phyloP scores from a whole-genome alignment of 2,329 filamentous ascomycete species.

The Arthrobotrys sphaeroides region DNA sequence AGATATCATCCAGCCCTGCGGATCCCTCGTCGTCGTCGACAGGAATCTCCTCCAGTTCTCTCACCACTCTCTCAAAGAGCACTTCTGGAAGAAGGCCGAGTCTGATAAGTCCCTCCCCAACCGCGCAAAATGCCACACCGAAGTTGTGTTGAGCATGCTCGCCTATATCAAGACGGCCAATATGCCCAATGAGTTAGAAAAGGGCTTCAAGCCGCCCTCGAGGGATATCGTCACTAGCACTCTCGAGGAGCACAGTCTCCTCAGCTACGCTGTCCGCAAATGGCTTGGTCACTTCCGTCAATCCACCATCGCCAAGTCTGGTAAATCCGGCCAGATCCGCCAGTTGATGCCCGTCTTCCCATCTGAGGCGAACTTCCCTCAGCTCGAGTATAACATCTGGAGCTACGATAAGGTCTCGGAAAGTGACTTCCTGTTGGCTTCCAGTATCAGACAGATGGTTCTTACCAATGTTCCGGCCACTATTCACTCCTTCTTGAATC shows the following conservation, averaged over 20 bases:
- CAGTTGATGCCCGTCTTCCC: slow-evolving; percentile 25
- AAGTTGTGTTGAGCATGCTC: slow-evolving; percentile 31
- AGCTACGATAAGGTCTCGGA: slow-evolving; percentile 22
- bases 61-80: slow-evolving; percentile 31
- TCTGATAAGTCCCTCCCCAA: slow-evolving; percentile 17
- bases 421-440: slow-evolving; percentile 21
- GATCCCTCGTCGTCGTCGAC: slow-evolving; percentile 29
- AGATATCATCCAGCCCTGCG: slow-evolving; percentile 43
- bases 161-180: slow-evolving; percentile 34
- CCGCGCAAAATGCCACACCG: slow-evolving; percentile 20
- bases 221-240: background rate
- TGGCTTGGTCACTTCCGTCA: slow-evolving; percentile 41
- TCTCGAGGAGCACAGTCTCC: slow-evolving; percentile 4
- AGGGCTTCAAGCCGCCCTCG: background rate
- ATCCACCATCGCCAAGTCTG: slow-evolving; percentile 11
- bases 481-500: slow-evolving; percentile 35
- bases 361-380: slow-evolving; percentile 8
- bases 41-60: slow-evolving; percentile 38
- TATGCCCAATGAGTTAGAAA: background rate
- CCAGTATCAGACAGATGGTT: slow-evolving; percentile 29
- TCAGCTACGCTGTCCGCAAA: slow-evolving; percentile 37
- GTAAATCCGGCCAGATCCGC: slow-evolving; percentile 12
- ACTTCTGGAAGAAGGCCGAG: slow-evolving; percentile 40
- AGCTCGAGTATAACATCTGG: slow-evolving; percentile 39
- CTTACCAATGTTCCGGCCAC: slow-evolving; percentile 42